These are phyloP conservation scores for Beauveria asiatica DNA, from an alignment of 2,329 filamentous ascomycete species.

Conservation along the genomic window DNA sequence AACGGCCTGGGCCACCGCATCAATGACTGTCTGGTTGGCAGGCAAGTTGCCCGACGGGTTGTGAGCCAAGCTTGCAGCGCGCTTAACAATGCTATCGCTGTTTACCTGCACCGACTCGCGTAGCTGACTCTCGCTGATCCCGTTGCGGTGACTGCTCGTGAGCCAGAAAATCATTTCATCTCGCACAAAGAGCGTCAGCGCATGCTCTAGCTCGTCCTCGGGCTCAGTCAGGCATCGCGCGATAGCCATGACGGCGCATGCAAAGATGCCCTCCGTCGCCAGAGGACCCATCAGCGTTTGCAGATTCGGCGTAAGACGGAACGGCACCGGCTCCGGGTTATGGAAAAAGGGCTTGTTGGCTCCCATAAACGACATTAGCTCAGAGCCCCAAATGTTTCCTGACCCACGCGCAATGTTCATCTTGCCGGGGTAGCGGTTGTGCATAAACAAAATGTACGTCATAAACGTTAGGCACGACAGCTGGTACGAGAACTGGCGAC, in stretches of 20 bases:
- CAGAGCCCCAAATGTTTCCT: slow-evolving; percentile 93
- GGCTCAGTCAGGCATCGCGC: slow-evolving; percentile 88
- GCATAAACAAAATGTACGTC: slow-evolving; percentile 97
- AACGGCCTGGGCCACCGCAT: slow-evolving; percentile 84
- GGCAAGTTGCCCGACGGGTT: slow-evolving; percentile 72
- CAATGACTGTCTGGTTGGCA: slow-evolving; percentile 94
- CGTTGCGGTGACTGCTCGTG: slow-evolving; percentile 61
- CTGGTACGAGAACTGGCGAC: slow-evolving; percentile 92
- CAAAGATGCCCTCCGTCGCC: slow-evolving; percentile 92
- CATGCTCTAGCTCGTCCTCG: slow-evolving; percentile 84
- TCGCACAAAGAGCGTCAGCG: slow-evolving; percentile 86
- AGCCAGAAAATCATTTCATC: slow-evolving; percentile 99
- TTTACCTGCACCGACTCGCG: slow-evolving; percentile 77
- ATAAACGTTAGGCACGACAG: slow-evolving; percentile 93
- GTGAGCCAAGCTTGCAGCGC: slow-evolving; percentile 76
- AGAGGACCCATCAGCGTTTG: slow-evolving; percentile 94
- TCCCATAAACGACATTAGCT: slow-evolving; percentile 86
- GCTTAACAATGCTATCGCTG: slow-evolving; percentile 84
- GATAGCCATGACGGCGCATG: slow-evolving; percentile 92
- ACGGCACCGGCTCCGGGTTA: slow-evolving; percentile 91
- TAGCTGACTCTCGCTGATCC: slow-evolving; percentile 53
- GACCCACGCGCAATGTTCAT: slow-evolving; percentile 80
- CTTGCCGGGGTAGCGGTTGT: slow-evolving; percentile 91
- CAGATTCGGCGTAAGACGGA: slow-evolving; percentile 92
- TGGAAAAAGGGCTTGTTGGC: slow-evolving; percentile 79